phyloP scores from a whole-genome alignment of 1,284 basidiomycete genomes.

The Austropuccinia psidii region DNA sequence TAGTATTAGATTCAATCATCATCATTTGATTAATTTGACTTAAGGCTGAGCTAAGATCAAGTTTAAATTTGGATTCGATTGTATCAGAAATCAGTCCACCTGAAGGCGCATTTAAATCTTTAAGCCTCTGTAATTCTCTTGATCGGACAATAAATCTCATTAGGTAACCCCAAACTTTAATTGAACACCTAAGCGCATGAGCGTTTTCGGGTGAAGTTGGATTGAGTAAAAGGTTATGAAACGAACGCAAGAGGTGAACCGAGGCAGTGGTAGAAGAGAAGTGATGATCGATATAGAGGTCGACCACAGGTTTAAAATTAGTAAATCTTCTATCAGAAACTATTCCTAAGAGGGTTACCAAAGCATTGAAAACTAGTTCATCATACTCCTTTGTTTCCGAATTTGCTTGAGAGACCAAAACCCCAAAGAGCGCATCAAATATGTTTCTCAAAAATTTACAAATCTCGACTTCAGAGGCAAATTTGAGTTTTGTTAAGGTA shows the following conservation, averaged over 20 bases:
- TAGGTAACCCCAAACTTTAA: slow-evolving; percentile 95
- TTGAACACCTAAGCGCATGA: slow-evolving; percentile 68
- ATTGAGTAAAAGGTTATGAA: slow-evolving; percentile 71
- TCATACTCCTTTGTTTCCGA: slow-evolving; percentile 66
- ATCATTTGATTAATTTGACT: slow-evolving; percentile 80
- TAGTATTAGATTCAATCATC: slow-evolving; percentile 65
- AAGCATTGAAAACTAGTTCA: slow-evolving; percentile 74
- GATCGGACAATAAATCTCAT: slow-evolving; percentile 87
- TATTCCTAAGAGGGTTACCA: slow-evolving; percentile 72
- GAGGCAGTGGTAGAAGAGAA: slow-evolving; percentile 64
- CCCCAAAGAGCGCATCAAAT: slow-evolving; percentile 86
- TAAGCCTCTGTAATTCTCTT: slow-evolving; percentile 73
- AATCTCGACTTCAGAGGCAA: slow-evolving; percentile 55
- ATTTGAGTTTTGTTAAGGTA: slow-evolving; percentile 76
- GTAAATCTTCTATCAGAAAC: slow-evolving; percentile 90
- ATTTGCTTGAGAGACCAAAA: slow-evolving; percentile 69
- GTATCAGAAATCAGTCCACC: slow-evolving; percentile 43
- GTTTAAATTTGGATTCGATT: slow-evolving; percentile 72
- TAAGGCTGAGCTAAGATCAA: slow-evolving; percentile 66
- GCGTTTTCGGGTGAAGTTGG: slow-evolving; percentile 68
- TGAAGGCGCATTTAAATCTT: slow-evolving; percentile 51
- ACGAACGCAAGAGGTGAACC: slow-evolving; percentile 71
- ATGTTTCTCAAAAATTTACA: slow-evolving; percentile 81
- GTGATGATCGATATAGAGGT: slow-evolving; percentile 84
- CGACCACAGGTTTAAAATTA: slow-evolving; percentile 81